Base-by-base conservation (phyloP, 140 eudicot genomes). In the Stevia rebaudiana region DNA sequence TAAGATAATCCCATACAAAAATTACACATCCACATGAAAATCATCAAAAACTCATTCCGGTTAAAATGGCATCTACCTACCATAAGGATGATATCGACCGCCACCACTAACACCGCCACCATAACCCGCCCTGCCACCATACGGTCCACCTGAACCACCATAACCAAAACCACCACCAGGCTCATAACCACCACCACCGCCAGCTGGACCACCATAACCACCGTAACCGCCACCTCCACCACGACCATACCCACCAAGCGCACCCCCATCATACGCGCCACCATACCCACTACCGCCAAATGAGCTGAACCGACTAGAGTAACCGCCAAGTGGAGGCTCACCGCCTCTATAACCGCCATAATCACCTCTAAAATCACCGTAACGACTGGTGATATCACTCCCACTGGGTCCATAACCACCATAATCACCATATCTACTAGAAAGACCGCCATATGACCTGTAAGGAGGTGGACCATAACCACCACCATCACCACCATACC, bases 11-110 rank as follows among this genome's bases (percentile, higher is more conserved):
- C 43, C 63, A 74, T 74, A 74, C 79, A 74, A 47, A 58, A 66
- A 74, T 61, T 74, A 74, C 67, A 74, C 69, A 58, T 48, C 70
- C 74, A 59, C 62, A 58, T n/a, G n/a, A n/a, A n/a, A n/a, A n/a
- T n/a, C n/a, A n/a, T n/a, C n/a, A n/a, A n/a, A n/a, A n/a, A n/a
- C n/a, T n/a, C n/a, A n/a, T n/a, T n/a, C n/a, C n/a, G n/a, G n/a
- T n/a, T n/a, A n/a, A n/a, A n/a, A n/a, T n/a, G n/a, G n/a, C n/a
- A n/a, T 76, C 97, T 91, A 88, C 79, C 98, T 83, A 76, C 87
- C 78, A 46, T 91, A 91, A 37, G 98, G 98, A 72, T 91, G 96
- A 77, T 84, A 91, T 31, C 98, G 98, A 74, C 89, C 79, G 66
- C 88, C 64, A 51, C 91, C 82, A 81, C 91, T 74, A 74, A 87